Base-by-base conservation (phyloP, 139 green algal genomes). In the Nannochloris sp. region DNA sequence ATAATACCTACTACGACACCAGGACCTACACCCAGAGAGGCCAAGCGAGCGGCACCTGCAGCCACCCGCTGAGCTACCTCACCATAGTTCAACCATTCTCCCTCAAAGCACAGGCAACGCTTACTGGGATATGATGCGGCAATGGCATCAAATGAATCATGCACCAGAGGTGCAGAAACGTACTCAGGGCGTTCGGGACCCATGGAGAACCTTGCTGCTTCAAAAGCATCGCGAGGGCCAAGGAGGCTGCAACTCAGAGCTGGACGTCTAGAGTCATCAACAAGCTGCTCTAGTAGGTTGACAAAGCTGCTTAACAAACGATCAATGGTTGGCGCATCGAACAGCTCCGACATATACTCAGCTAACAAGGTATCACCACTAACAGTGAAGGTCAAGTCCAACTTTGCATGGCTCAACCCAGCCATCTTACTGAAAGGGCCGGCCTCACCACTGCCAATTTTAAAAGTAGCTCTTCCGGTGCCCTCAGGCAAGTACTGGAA, bases 1-100 rank as follows among this genome's bases (percentile, higher is more conserved):
- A 76, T 24, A 8, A 87, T 39, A 31, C 62, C 80, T 0, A 73
- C 34, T 30, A 67, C 24, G 9, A 8, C 56, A 0, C 71, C 31
- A 19, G 70, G 32, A 0, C 23, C 60, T 1, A 68, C 25, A 4
- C 73, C 31, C 34, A 70, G 47, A 14, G 56, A 58, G 2, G 32
- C 6, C 13, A 56, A 60, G 1, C 54, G 58, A 34, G 71, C 35
- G 13, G 68, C 23, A 24, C 44, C 27, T 1, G 14, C 25, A 10
- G 14, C n/a, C 3, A 29, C 34, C 31, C 19, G 23, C 23, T 27
- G n/a, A 19, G 46, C 29, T 15, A 64, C 14, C 30, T 64, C 29
- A 2, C 24, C 31, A 34, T 47, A 67, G 10, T 19, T 56, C 10
- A 67, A 15, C 38, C n/a, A 12, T 33, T 23, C 13, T 23, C 57